These are phyloP conservation scores for Oxytropis ochrocephala DNA, from an alignment of 306 rosid genomes.

Conservation along the genomic window DNA sequence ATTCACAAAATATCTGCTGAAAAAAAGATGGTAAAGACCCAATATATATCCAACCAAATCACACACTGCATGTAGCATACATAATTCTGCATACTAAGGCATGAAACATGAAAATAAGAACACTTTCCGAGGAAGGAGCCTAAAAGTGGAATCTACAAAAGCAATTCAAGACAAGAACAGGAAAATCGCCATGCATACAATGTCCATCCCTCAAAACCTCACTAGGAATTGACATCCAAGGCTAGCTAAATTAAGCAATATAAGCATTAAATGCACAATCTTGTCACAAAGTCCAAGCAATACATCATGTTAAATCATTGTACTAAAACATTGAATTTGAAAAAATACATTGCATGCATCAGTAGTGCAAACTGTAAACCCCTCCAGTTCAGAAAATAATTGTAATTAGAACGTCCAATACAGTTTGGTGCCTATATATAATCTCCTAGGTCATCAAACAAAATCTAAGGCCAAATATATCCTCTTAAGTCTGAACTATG, in stretches of 20 bases:
- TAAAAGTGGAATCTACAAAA: background rate
- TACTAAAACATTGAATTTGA: background rate
- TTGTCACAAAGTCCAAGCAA: background rate
- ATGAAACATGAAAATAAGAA: background rate
- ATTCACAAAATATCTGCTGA: background rate
- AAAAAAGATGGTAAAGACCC: background rate
- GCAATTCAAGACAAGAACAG: background rate
- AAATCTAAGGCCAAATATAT: background rate
- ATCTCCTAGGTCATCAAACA: background rate
- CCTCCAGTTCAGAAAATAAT: background rate
- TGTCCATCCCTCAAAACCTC: background rate
- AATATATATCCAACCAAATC: background rate
- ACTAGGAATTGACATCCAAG: background rate
- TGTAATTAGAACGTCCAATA: background rate
- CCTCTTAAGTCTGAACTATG: background rate
- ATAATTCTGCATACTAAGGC: background rate
- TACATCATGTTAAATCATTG: background rate
- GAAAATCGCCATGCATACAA: background rate
- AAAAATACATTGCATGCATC: background rate
- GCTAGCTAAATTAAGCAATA: slow-evolving; percentile 1
- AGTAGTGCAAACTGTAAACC: background rate
- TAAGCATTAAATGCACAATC: background rate
- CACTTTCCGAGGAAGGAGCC: background rate
- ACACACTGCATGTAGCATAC: background rate
- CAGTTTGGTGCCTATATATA: background rate